Evolutionary conservation across 768 basidiomycete genomes (phyloP).

Genomic region (Dentipellis sp.): DNA sequence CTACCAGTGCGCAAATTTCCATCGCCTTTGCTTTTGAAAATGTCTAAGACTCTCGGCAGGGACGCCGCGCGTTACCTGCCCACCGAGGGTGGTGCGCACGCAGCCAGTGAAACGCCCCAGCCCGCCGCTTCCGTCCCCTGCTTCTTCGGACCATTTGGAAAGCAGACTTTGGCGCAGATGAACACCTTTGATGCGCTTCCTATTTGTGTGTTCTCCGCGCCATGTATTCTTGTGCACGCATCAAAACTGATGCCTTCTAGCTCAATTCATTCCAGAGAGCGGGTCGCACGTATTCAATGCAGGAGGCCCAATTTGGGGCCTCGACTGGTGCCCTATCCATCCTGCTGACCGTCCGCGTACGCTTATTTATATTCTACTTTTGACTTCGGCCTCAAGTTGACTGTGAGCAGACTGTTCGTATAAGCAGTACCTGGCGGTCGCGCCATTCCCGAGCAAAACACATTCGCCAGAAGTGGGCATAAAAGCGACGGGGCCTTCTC

Average conservation of each 20-base stretch:
- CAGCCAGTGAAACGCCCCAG: conserved; percentile 41
- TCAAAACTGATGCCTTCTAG: conserved; percentile 27
- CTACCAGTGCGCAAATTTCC: conserved; percentile 33
- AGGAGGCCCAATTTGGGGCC: conserved; percentile 83
- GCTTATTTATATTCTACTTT: conserved; percentile 9
- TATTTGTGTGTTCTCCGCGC: conserved; percentile 38
- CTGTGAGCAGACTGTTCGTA: conserved; percentile 34
- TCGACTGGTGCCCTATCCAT: conserved; percentile 90
- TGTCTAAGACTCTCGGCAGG: conserved; percentile 24
- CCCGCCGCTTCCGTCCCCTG: conserved; percentile 51
- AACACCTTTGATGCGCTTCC: conserved; percentile 46
- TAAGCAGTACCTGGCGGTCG: conserved; percentile 80
- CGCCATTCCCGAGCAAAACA: conserved; percentile 55
- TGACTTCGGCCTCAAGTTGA: not conserved
- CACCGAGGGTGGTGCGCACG: conserved; percentile 30
- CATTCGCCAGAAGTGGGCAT: conserved; percentile 62
- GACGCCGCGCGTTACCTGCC: conserved; percentile 54
- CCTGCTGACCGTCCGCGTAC: conserved; percentile 44
- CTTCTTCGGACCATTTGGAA: conserved; percentile 53
- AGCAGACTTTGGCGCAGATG: conserved; percentile 40
- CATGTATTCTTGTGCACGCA: not conserved
- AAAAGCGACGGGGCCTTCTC: conserved; percentile 41
- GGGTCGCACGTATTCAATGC: conserved; percentile 71
- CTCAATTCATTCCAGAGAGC: conserved; percentile 47
- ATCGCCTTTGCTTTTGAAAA: not conserved